These are phyloP conservation scores for Emergomyces orientalis DNA, from an alignment of 2,329 filamentous ascomycete species.

Conservation along the genomic window DNA sequence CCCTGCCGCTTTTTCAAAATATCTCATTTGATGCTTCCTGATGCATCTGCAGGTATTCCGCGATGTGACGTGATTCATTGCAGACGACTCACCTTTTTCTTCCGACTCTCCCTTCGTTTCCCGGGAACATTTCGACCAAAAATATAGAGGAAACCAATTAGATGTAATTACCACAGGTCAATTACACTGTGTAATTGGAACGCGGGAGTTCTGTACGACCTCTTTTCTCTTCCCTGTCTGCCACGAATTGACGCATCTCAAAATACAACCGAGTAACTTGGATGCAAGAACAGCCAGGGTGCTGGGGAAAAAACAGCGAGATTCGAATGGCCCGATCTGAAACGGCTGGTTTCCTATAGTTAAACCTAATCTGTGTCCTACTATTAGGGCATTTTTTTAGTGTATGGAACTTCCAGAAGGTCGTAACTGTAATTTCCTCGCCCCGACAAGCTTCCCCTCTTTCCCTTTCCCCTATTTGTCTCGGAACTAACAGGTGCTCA, in stretches of 20 bases:
- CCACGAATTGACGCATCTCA: not conserved
- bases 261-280: not conserved
- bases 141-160: not conserved
- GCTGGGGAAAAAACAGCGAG: not conserved
- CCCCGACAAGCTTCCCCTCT: not conserved
- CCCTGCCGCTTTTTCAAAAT: not conserved
- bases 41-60: not conserved
- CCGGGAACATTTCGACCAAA: not conserved
- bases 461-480: not conserved
- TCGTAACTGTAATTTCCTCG: not conserved
- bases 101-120: not conserved
- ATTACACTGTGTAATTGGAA: not conserved
- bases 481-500: no score
- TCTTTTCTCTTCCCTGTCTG: not conserved
- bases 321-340: no score
- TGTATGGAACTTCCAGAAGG: not conserved
- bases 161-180: not conserved
- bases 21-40: not conserved
- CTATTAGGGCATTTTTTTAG: no score
- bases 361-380: not conserved
- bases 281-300: not conserved
- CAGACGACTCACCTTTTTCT: not conserved
- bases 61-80: slow-evolving; percentile 3
- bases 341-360: no score
- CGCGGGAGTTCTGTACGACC: not conserved